Evolutionary conservation across 331 rosid species (phyloP).

Genomic region (Ulmus americana): DNA sequence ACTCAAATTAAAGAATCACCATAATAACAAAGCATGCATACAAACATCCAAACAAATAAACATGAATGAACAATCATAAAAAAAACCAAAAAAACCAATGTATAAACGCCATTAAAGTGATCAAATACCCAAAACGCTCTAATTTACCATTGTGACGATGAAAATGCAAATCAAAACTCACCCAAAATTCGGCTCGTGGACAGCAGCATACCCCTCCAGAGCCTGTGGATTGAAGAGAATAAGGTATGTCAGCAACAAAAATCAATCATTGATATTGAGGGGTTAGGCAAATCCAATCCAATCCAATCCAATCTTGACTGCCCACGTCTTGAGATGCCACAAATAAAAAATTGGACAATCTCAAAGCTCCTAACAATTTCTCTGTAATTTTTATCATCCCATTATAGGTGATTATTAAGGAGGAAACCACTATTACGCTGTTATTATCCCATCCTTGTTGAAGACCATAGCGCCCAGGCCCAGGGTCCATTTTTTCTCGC

Average conservation of each 20-base stretch:
- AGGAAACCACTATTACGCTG: constrained; percentile 99
- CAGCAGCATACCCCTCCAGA: constrained; percentile 88
- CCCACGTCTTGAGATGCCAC: constrained; percentile 70
- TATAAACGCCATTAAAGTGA: not conserved
- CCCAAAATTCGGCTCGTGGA: constrained; percentile 89
- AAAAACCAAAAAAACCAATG: not conserved
- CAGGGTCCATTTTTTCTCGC: constrained; percentile 88
- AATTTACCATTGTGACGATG: constrained; percentile 28
- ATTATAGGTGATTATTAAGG: constrained; percentile 88
- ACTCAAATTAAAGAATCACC: constrained; percentile 13
- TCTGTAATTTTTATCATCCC: constrained; percentile 65
- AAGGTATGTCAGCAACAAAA: constrained; percentile 96
- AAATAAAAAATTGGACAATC: constrained; percentile 54
- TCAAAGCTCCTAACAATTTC: constrained; percentile 83
- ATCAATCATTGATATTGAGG: constrained; percentile 71
- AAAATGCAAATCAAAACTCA: constrained; percentile 52
- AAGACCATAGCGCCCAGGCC: constrained; percentile 92
- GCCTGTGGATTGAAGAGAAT: constrained; percentile 99
- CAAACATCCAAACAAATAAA: not conserved
- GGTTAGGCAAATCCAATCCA: constrained; percentile 99
- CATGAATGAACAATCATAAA: constrained; percentile 1
- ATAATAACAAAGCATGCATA: constrained; percentile 13
- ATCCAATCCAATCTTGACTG: constrained; percentile 56
- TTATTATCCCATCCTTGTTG: constrained; percentile 99
- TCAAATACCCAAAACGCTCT: constrained; percentile 6